A percentile compares a stretch with the other conserved stretches of the same genome.
phyloP scores from a whole-genome alignment of 1,284 basidiomycete genomes.

The Malassezia furfur region DNA sequence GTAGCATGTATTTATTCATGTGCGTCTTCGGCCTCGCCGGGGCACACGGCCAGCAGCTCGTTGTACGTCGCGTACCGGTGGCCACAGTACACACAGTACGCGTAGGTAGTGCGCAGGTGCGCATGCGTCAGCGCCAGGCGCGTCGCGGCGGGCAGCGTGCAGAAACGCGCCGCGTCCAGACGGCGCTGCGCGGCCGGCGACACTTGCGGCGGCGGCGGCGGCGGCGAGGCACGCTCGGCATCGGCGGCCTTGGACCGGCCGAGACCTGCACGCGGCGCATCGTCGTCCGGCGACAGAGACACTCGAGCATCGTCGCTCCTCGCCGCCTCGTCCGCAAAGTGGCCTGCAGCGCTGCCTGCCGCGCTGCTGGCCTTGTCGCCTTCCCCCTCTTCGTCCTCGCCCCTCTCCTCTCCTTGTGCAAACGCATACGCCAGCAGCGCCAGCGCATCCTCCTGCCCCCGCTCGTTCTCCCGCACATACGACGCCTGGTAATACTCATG shows the following conservation, averaged over 20 bases:
- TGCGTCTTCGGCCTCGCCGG: conserved; percentile 23
- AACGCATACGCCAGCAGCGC: conserved; percentile 10
- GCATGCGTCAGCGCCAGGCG: conserved; percentile 21
- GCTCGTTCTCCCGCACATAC: neutral
- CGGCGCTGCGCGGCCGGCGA: neutral
- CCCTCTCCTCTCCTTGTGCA: conserved; percentile 13
- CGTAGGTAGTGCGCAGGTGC: conserved; percentile 15
- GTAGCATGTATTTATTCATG: conserved; percentile 19
- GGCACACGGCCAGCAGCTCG: conserved; percentile 20
- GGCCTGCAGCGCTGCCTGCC: too few relatives aligned
- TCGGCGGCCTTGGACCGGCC: neutral
- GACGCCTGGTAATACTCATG: conserved; percentile 3
- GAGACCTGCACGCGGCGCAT: neutral
- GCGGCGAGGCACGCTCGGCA: neutral
- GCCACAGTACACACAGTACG: conserved; percentile 28
- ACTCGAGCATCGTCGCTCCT: too few relatives aligned
- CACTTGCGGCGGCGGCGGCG: too few relatives aligned
- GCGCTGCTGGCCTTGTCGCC: conserved; percentile 3
- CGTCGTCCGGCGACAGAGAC: neutral
- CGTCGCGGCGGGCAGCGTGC: neutral
- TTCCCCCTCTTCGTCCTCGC: conserved; percentile 13
- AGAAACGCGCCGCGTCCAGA: conserved; percentile 8
- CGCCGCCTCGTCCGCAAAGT: too few relatives aligned
- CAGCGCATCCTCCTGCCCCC: conserved; percentile 7
- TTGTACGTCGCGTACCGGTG: conserved; percentile 16